Evolutionary conservation across 371 early-diverging fungal species (phyloP).

Genomic region (Rhizopus delemar): DNA sequence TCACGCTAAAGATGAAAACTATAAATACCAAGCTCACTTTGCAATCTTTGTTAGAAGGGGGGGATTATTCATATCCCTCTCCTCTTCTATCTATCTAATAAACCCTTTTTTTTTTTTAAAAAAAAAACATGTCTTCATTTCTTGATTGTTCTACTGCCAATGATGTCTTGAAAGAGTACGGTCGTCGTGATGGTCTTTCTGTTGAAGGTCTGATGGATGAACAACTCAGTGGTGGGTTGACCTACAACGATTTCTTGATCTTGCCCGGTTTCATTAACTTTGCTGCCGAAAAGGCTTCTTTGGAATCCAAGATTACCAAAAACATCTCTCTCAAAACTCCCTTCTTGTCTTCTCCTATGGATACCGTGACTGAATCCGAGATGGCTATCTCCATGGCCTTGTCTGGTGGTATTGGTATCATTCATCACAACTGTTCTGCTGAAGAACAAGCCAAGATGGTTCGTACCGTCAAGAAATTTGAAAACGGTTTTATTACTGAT

Average conservation of each 20-base stretch:
- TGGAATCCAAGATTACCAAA: constrained; percentile 85
- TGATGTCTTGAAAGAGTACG: constrained; percentile 30
- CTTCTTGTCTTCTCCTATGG: constrained; percentile 95
- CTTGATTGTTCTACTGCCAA: constrained; percentile 30
- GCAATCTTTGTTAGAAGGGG: constrained; percentile 20
- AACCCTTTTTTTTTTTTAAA: constrained; percentile 8
- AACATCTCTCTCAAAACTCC: constrained; percentile 87
- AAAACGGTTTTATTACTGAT: constrained; percentile 97
- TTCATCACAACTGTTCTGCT: constrained; percentile 95
- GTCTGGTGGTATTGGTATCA: constrained; percentile 94
- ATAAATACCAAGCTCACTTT: constrained; percentile 14
- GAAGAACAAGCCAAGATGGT: constrained; percentile 97
- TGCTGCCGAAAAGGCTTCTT: constrained; percentile 73
- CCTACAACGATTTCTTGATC: constrained; percentile 97
- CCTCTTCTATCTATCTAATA: constrained; percentile 22
- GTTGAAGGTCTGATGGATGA: constrained; percentile 76
- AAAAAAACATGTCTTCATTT: constrained; percentile 14
- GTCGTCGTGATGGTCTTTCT: constrained; percentile 73
- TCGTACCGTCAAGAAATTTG: constrained; percentile 95
- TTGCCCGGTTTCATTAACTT: constrained; percentile 96
- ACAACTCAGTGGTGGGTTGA: constrained; percentile 80
- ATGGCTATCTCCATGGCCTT: constrained; percentile 98
- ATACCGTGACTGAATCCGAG: constrained; percentile 95
- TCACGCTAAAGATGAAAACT: constrained; percentile 7
- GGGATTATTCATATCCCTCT: constrained; percentile 24